Evolutionary conservation across 2,329 filamentous ascomycete species (phyloP), one percentile per base, ranked within the genome.

Genomic region (Penicillium sp.): DNA sequence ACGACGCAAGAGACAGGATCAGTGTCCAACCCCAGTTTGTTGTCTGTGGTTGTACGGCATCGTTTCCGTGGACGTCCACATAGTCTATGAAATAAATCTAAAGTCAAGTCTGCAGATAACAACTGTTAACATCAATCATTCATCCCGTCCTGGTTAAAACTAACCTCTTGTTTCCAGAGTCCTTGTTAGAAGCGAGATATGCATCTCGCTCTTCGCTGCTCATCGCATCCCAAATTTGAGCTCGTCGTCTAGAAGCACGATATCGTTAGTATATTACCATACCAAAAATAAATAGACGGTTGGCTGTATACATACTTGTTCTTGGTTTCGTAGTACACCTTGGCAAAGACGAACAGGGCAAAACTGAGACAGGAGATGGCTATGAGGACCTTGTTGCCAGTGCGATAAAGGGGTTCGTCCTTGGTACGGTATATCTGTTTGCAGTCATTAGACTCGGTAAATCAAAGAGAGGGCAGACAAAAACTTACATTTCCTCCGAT

Each of bases 331-430:
- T 76, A 77, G 61, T 75, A 77, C 5, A 63, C 58, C 53, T 74
- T 75, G 18, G 70, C 67, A 3, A 68, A 71, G 30, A 84, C 24
- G 47, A 85, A 84, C 0, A 79, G 63, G 0, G 77, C 66, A 8
- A 84, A 63, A 20, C 78, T 76, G 26, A 82, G 74, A 0, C 73
- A 74, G 3, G 79, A 71, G 49, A 86, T 74, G 1, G 73, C 79
- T 23, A 86, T 77, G 49, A 84, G 74, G 3, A 84, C 78, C 23
- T 74, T 81, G 69, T 86, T 86, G 8, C 83, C 83, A 3, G 64
- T 75, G 58, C 81, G 79, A 65, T 84, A 86, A 62, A 81, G 79
- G 0, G 83, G 82, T 5, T 74, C 73, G 56, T 85, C 83, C 56
- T 77, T 73, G 18, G 79, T 69, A 23, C 81, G 79, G 62, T 84